Percentiles rank a stretch among this genome's conserved stretches.
phyloP scores from a whole-genome alignment of 371 early-diverging fungal species.

The Mortierella sp. region DNA sequence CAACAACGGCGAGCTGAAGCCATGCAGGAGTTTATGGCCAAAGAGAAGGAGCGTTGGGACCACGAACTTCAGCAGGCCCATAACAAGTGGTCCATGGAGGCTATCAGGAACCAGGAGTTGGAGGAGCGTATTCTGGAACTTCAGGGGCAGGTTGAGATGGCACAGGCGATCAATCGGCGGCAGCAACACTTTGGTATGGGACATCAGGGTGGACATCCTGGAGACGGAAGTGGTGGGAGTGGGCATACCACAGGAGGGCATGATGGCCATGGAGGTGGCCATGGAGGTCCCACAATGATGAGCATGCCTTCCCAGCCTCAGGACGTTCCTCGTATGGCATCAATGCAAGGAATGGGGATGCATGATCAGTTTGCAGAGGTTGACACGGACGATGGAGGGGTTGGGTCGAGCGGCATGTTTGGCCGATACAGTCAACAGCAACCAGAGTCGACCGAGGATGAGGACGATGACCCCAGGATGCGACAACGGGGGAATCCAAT shows the following conservation, averaged over 20 bases:
- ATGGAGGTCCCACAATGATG: constrained; percentile 5
- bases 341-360: constrained; percentile 8
- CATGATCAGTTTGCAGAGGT: constrained; percentile 29
- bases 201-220: constrained; percentile 11
- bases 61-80: constrained; percentile 48
- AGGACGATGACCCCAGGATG: constrained; percentile 18
- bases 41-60: constrained; percentile 56
- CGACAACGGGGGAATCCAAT: neutral
- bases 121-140: constrained; percentile 53
- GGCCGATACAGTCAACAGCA: constrained; percentile 40
- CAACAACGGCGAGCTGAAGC: constrained; percentile 29
- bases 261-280: neutral
- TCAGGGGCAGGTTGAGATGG: constrained; percentile 46
- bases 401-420: constrained; percentile 36
- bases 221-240: neutral
- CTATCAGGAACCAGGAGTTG: constrained; percentile 42
- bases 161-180: constrained; percentile 34
- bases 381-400: constrained; percentile 45
- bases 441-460: constrained; percentile 30
- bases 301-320: constrained; percentile 22
- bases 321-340: constrained; percentile 21
- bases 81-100: constrained; percentile 41
- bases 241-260: neutral
- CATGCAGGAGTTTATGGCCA: constrained; percentile 44
- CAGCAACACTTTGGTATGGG: neutral